Base-by-base conservation (phyloP, 2,329 filamentous ascomycete species). In the Penicillium sp. region DNA sequence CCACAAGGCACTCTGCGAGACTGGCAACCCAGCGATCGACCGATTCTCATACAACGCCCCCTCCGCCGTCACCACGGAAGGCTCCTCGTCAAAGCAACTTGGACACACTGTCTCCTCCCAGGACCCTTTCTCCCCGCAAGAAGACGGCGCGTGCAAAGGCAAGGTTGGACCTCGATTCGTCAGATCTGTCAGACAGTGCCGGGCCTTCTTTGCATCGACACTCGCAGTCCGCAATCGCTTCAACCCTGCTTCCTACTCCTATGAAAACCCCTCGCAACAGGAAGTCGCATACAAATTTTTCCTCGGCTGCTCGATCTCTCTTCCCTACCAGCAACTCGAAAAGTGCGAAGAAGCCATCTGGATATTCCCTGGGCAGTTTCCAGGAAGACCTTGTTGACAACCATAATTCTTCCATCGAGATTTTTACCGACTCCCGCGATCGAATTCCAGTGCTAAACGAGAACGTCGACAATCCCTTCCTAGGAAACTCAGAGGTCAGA, bases 401-500 rank as follows among this genome's bases (percentile, higher is more conserved):
- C 21, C 70, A 74, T 42, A 68, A 71, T 4, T 70, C 75, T 4
- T 70, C 75, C 54, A 81, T 85, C 47, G 69, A 80, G 51, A 83
- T 87, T 59, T 86, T 79, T 70, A 85, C 83, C n/a, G 84, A 87
- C 63, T 81, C 81, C 24, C 80, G 83, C 61, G 83, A 86, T 64
- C 80, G 82, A 47, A 73, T 86, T 30, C 84, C 84, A 14, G 75
- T 79, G 50, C 57, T 78, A 2, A 80, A 82, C 60, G 66, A 75
- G 4, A 75, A 72, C 33, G 73, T 78, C 47, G 77, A 80, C 54
- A 86, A 86, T 62, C 82, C 82, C 0, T 86, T 86, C 63, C 64
- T 78, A 49, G 75, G 72, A 14, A 74, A 74, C 60, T 62, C 67
- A 50, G 63, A 67, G 72, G 64, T 66, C 61, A 38, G 54, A 60